Base-by-base conservation (phyloP, 2,329 filamentous ascomycete genomes). In the Didymella exigua region DNA sequence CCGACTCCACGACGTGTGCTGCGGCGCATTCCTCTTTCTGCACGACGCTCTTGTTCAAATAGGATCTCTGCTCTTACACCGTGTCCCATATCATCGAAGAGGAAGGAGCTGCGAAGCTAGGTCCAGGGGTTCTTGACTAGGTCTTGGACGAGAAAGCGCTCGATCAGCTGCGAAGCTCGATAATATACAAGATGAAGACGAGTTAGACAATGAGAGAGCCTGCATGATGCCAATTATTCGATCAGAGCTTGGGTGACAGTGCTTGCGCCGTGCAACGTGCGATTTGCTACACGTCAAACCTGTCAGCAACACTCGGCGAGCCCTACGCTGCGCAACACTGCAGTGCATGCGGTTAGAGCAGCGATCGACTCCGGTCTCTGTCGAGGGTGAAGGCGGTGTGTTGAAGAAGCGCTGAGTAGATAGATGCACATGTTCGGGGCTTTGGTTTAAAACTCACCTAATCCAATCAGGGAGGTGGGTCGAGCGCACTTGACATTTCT, bases 401-500 rank as follows among this genome's bases (percentile, higher is more conserved):
- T 23, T 26, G 37, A 37, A 36, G 47, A 43, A 16, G 19, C 10
- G 18, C 40, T 24, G 18, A 37, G 49, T n/a, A 37, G 46, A 19
- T n/a, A 37, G 46, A 19, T 18, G 54, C 44, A 40, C 38, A 45
- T 44, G 40, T 49, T 38, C 21, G 19, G 21, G 16, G 34, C 4
- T 37, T 37, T 56, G 44, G 40, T 9, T 29, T 31, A 16, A 29
- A 44, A 27, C 51, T 34, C 44, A 31, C 36, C 51, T 48, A 34
- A 50, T 38, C 47, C 33, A 49, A 54, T 54, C 41, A 49, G 50
- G 56, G 54, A 53, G 51, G 49, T 40, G 34, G 40, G 34, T 38
- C 46, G 47, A 31, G 46, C 52, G 36, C 63, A 54, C 56, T 63
- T 49, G 52, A 58, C 57, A 62, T 50, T 50, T 61, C 41, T 58